Base-by-base conservation (phyloP, 2,329 filamentous ascomycete species). In the Purpureocillium lavendulum region DNA sequence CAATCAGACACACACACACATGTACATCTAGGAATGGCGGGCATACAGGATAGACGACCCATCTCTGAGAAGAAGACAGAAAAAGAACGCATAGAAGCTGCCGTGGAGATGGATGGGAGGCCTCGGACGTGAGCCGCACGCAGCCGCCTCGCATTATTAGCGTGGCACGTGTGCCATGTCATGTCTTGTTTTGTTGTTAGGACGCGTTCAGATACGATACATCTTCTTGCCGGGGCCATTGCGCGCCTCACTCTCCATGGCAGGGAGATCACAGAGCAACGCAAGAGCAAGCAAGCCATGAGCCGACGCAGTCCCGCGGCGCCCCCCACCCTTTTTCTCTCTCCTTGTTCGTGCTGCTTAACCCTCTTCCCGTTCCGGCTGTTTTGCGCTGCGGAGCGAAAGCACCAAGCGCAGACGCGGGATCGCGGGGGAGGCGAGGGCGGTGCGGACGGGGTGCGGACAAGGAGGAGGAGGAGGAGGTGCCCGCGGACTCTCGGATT, bases 151-250 rank as follows among this genome's bases (percentile, higher is more conserved):
- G 21, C 6, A 10, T 26, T 6, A 26, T 26, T 26, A 10, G 21
- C 21, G 21, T 10, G 21, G 21, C 21, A 26, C 21, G 10, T 26
- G 21, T 26, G 5, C 10, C 6, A 26, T 10, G 21, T 26, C 6
- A 26, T 10, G 21, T 6, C 10, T 26, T 5, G 21, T 26, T 5
- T 26, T 26, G 21, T 10, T 26, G 21, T 10, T 6, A 26, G 18
- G 26, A 40, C 61, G 74, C 73, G 73, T 77, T 72, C 65, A 69
- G 73, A 76, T 77, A 78, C 71, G 71, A 77, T 79, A 80, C 75
- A 63, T 76, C 73, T 77, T 62, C 57, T 57, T 73, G 70, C 67
- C 64, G 47, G 44, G 55, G 51, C 49, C 36, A 15, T 10, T 38
- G 36, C 33, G 14, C 6, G 14, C 31, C 37, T 42, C 24, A 12